A percentile compares a stretch with the other conserved stretches of the same genome.
phyloP scores from a whole-genome alignment of 73 alveolate genomes.

The Stentor roeselii region DNA sequence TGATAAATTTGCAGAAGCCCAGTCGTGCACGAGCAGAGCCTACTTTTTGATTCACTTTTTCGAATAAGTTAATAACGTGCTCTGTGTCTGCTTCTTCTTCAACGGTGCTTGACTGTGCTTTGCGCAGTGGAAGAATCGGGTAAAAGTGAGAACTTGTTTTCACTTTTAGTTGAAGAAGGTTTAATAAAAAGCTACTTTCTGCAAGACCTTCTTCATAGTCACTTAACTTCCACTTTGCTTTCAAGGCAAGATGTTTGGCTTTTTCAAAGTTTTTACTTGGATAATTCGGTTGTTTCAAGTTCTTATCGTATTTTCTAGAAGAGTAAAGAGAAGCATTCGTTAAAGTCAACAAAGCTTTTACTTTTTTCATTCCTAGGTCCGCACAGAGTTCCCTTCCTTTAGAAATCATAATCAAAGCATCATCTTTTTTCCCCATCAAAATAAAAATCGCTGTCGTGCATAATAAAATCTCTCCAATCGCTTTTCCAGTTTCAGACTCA shows the following conservation, averaged over 20 bases:
- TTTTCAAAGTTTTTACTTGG: no score
- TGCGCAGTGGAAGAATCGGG: not conserved
- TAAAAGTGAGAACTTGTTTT: not conserved
- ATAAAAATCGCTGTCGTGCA: constrained; percentile 10
- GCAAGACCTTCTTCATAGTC: not conserved
- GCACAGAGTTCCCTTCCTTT: not conserved
- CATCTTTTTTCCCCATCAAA: not conserved
- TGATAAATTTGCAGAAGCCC: not conserved
- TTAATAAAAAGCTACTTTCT: not conserved
- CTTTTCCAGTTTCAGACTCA: not conserved
- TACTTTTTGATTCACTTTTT: not conserved
- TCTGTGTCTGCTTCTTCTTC: not conserved
- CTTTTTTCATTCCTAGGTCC: not conserved
- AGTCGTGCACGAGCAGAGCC: constrained; percentile 21
- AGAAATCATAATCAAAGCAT: not conserved
- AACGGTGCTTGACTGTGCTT: constrained; percentile 5
- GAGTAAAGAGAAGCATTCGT: not conserved
- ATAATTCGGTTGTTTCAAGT: no score
- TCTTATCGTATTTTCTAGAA: no score
- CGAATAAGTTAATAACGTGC: not conserved
- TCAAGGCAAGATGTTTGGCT: no score
- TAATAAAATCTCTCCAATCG: not conserved
- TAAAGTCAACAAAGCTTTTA: not conserved
- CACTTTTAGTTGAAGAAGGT: not conserved
- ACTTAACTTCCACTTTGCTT: no score